Evolutionary conservation across 352 stramenopile species (phyloP).

Genomic region (Vaucheria bursata): DNA sequence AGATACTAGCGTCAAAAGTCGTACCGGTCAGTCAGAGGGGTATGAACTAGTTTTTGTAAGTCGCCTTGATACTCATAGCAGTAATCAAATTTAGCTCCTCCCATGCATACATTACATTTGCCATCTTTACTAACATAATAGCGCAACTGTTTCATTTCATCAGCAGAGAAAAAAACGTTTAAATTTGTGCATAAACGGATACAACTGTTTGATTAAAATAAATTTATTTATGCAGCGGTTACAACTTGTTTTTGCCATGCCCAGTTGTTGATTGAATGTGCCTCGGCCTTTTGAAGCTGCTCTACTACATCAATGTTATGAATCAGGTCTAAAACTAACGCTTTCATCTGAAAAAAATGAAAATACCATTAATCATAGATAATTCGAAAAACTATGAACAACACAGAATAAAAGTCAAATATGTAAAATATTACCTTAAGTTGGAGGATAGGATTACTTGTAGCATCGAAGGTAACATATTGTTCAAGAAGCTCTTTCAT

Average conservation of each 20-base stretch:
- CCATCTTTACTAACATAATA: constrained; percentile 65
- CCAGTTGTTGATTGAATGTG: constrained; percentile 59
- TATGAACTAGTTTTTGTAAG: constrained; percentile 80
- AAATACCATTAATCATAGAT: too few relatives aligned
- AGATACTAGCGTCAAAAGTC: too few relatives aligned
- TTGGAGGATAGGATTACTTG: too few relatives aligned
- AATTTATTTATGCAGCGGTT: too few relatives aligned
- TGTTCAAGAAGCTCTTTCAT: too few relatives aligned
- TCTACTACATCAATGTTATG: constrained; percentile 87
- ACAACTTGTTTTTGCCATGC: constrained; percentile 69
- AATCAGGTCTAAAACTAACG: constrained; percentile 84
- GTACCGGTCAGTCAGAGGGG: constrained; percentile 83
- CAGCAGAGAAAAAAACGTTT: not conserved
- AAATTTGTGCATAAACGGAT: too few relatives aligned
- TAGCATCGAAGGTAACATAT: too few relatives aligned
- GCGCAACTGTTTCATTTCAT: constrained; percentile 59
- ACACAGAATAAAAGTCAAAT: too few relatives aligned
- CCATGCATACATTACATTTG: constrained; percentile 49
- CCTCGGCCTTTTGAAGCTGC: constrained; percentile 58
- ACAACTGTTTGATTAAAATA: too few relatives aligned
- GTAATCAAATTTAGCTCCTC: constrained; percentile 74
- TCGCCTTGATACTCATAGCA: constrained; percentile 92
- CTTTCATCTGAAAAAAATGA: constrained; percentile 56
- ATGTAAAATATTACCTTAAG: too few relatives aligned
- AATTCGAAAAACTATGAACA: too few relatives aligned